A percentile compares a stretch with the other conserved stretches of the same genome.
phyloP scores from a whole-genome alignment of 768 basidiomycete species.

The Ramaria sp. region DNA sequence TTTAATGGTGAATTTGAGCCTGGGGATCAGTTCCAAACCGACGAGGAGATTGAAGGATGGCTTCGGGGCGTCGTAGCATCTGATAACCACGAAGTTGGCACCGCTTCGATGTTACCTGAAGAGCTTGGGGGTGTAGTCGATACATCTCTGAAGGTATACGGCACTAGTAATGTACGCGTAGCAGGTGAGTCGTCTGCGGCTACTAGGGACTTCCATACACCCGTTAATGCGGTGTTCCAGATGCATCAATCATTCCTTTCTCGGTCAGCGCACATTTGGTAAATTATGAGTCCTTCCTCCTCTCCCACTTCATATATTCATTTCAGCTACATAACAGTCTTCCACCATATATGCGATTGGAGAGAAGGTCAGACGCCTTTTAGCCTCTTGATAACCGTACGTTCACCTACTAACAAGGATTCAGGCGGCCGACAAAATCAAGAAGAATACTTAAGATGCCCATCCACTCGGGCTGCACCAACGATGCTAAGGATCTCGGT shows the following conservation, averaged over 20 bases:
- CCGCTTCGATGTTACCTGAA: constrained; percentile 16
- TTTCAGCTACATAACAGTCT: neutral
- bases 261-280: neutral
- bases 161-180: constrained; percentile 19
- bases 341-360: constrained; percentile 11
- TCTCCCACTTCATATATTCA: neutral
- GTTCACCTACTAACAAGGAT: neutral
- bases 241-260: constrained; percentile 1
- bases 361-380: constrained; percentile 6
- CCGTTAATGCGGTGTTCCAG: neutral
- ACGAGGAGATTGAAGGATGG: constrained; percentile 9
- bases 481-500: neutral
- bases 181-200: constrained; percentile 7
- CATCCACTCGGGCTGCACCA: neutral
- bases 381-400: neutral
- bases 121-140: constrained; percentile 15
- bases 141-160: constrained; percentile 17
- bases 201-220: too few species aligned
- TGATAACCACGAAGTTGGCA: too few species aligned
- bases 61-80: constrained; percentile 9
- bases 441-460: neutral
- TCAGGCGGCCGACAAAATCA: constrained; percentile 4
- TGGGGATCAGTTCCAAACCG: too few species aligned
- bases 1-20: too few species aligned
- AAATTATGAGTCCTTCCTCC: neutral